phyloP scores from a whole-genome alignment of 1,139 yeast genomes.

The Magnusiomyces tetraspermus region DNA sequence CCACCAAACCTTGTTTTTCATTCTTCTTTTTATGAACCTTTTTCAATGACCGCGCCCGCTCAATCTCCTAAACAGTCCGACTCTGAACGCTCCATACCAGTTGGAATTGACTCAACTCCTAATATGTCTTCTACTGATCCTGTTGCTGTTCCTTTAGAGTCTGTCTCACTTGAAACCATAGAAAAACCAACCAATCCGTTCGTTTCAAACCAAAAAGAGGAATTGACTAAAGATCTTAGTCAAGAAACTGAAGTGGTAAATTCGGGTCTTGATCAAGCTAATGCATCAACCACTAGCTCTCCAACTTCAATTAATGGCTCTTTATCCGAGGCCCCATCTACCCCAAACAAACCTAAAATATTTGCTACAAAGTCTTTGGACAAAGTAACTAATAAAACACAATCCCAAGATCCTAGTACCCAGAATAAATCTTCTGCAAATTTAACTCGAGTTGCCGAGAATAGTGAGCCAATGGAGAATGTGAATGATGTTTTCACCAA shows the following conservation, averaged over 20 bases:
- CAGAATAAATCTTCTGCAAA: not conserved
- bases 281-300: not conserved
- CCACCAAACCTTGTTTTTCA: not conserved
- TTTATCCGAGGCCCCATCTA: not conserved
- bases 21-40: not conserved
- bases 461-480: too few species aligned
- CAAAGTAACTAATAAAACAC: not conserved
- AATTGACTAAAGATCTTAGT: too few species aligned
- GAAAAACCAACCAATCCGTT: too few species aligned
- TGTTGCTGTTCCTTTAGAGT: not conserved
- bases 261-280: not conserved
- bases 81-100: not conserved
- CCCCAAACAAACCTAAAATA: not conserved
- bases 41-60: not conserved
- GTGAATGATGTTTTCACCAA: not conserved
- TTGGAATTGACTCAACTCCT: not conserved
- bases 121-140: not conserved
- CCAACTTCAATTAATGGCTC: not conserved
- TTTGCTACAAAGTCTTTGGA: not conserved
- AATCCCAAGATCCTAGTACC: not conserved
- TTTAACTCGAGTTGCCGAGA: not conserved
- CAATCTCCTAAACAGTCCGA: not conserved
- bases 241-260: too few species aligned
- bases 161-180: not conserved
- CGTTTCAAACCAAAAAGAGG: too few species aligned